These are phyloP conservation scores for Omphalotus guepiniiformis DNA, from an alignment of 768 basidiomycete genomes.

Conservation along the genomic window DNA sequence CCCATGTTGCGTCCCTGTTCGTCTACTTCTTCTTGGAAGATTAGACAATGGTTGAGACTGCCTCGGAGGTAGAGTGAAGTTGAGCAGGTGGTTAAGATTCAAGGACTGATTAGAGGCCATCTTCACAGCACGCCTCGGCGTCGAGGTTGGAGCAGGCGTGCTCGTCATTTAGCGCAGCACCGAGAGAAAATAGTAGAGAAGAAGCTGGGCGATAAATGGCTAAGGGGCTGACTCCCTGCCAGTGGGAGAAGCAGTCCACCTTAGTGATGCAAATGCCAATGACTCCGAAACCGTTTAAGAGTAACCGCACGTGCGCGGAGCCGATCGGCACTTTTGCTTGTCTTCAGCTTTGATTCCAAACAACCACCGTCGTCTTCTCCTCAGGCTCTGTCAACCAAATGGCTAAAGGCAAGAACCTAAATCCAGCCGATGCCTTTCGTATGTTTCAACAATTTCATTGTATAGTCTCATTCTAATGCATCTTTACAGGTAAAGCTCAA, in stretches of 20 bases:
- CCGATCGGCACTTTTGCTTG: too few relatives aligned
- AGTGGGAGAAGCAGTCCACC: constrained; percentile 41
- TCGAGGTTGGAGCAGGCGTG: constrained; percentile 29
- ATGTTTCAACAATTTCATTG: constrained; percentile 27
- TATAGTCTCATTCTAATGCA: constrained; percentile 1
- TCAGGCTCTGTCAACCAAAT: constrained; percentile 32
- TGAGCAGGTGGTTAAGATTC: constrained; percentile 81
- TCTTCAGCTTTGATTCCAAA: too few relatives aligned
- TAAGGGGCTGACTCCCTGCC: constrained; percentile 45
- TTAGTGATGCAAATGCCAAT: constrained; percentile 18
- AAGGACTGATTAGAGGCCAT: constrained; percentile 61
- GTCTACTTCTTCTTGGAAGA: constrained; percentile 74
- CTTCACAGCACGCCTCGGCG: constrained; percentile 61
- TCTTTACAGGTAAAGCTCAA: constrained; percentile 76
- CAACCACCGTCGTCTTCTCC: too few relatives aligned
- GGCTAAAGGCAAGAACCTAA: constrained; percentile 82
- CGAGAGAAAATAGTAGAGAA: constrained; percentile 5
- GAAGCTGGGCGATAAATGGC: constrained; percentile 12
- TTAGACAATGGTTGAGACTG: constrained; percentile 54
- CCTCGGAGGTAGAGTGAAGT: constrained; percentile 89
- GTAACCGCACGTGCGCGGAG: constrained; percentile 27
- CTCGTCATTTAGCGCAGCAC: constrained; percentile 32
- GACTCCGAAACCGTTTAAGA: constrained; percentile 9
- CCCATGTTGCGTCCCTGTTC: constrained; percentile 54
- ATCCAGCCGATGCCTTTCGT: constrained; percentile 95